A percentile compares a stretch with the other conserved stretches of the same genome.
Conservation (phyloP, 2,329 filamentous ascomycete genomes). For the Apiospora koreana region DNA sequence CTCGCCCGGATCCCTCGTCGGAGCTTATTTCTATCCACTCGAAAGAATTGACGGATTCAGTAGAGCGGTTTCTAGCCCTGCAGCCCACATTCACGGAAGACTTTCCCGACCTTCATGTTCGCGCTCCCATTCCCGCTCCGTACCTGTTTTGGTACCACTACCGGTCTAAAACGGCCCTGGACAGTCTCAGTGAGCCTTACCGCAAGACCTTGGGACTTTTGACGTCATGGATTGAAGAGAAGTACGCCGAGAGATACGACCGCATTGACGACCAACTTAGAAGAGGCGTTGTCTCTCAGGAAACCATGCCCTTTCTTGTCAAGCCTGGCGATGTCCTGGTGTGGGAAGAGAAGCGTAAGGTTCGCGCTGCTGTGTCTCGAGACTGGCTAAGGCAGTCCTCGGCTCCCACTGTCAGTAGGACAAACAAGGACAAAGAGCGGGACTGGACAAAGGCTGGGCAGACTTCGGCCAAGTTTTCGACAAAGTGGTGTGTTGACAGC, state of each 20-base stretch:
- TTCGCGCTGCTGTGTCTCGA: background rate
- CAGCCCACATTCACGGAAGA: background rate
- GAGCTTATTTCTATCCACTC: background rate
- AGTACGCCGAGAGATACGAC: background rate
- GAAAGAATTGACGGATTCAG: background rate
- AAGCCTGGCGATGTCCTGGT: background rate
- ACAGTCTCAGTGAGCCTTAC: background rate
- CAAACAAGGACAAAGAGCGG: background rate
- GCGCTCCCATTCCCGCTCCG: background rate
- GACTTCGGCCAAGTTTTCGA: background rate
- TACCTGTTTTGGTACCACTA: background rate
- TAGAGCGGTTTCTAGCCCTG: background rate
- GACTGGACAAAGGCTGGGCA: background rate
- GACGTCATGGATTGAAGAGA: background rate
- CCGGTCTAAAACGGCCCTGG: background rate
- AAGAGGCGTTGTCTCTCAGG: background rate
- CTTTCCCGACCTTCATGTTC: background rate
- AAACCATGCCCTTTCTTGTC: background rate
- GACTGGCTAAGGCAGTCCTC: background rate
- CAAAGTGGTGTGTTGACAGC: background rate
- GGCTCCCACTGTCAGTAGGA: background rate
- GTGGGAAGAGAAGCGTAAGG: background rate
- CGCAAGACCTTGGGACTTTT: background rate
- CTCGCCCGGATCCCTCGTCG: background rate
- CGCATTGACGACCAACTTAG: background rate